Evolutionary conservation across 2,329 filamentous ascomycete genomes (phyloP), one percentile per base, ranked within the genome.

Genomic region (Paraconiothyrium brasiliense): DNA sequence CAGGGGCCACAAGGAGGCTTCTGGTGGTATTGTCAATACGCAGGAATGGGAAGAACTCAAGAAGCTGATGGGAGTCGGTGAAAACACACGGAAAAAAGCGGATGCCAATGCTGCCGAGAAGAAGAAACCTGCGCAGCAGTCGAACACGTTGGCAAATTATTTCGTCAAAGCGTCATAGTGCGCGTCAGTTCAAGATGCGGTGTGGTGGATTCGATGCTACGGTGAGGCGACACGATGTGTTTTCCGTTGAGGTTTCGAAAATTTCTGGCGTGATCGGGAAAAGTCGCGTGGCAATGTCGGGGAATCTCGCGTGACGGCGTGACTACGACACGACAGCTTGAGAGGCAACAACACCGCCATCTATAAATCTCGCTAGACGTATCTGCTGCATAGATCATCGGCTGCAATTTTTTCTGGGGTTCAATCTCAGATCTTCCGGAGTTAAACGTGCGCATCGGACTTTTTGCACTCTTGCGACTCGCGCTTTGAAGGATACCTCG

Each of bases 31-130:
- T 49, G 85, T 91, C 0, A 82, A 82, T 0, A 82, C 77, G 11
- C 83, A 81, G 1, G 87, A 89, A 61, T 91, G 91, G 72, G 88
- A 90, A 62, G 88, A 90, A 70, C 75, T 91, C 14, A 86, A 89
- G 80, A 76, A 76, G 4, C 71, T 87, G 14, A 81, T 91, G 77
- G 83, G 85, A 55, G 77, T 90, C 44, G 87, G 87, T 0, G 85
- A 86, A 74, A 88, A 85, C 71, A 69, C 76, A 13, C 78, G 77
- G 52, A 78, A 77, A 69, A 74, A 79, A 64, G 67, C 75, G 58
- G 72, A 75, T 30, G 59, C 66, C 68, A 69, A 76, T 27, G 76
- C 77, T 66, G 71, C 78, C 62, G 71, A 60, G 22, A 70, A 61
- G 41, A 63, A 71, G 59, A 41, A 60, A 2, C 20, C 20, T 3